These are phyloP conservation scores for Porphyridium purpureum DNA, from an alignment of 23 red algal species.

Conservation along the genomic window DNA sequence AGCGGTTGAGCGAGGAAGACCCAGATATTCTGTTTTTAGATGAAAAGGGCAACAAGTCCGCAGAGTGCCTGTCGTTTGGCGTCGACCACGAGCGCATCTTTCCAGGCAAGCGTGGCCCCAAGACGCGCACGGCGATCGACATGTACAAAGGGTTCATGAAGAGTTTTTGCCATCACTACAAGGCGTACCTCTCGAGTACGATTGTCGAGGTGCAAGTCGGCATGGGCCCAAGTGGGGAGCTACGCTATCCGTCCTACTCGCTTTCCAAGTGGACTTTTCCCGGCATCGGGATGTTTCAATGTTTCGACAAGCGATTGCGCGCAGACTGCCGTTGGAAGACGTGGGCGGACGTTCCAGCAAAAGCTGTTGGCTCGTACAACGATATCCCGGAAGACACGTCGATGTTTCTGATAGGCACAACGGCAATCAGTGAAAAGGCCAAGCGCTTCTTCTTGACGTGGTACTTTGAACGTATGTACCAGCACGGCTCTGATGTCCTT, in stretches of 20 bases:
- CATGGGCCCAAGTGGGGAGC: constrained; percentile 63
- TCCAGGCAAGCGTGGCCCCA: neutral
- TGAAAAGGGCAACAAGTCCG: neutral
- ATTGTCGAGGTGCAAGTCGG: constrained; percentile 74
- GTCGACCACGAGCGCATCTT: constrained; percentile 39
- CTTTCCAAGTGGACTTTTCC: constrained; percentile 49
- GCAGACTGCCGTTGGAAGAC: neutral
- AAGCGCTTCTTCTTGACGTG: constrained; percentile 47
- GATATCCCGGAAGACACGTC: constrained; percentile 18
- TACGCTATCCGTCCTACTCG: constrained; percentile 69
- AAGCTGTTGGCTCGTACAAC: constrained; percentile 39
- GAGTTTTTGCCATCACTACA: constrained; percentile 10
- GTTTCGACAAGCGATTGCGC: constrained; percentile 28
- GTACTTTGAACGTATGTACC: constrained; percentile 38
- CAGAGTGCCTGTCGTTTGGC: constrained; percentile 44
- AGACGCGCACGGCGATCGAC: constrained; percentile 37
- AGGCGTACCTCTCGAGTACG: neutral
- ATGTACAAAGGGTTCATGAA: constrained; percentile 36
- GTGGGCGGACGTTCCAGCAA: constrained; percentile 2
- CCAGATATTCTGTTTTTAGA: neutral
- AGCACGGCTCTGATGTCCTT: constrained; percentile 34
- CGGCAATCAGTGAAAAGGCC: neutral
- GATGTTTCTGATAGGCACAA: constrained; percentile 18
- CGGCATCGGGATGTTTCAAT: constrained; percentile 77
- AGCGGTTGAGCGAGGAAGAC: neutral